Evolutionary conservation across 352 stramenopile genomes (phyloP).

Genomic region (Globisporangium solare): DNA sequence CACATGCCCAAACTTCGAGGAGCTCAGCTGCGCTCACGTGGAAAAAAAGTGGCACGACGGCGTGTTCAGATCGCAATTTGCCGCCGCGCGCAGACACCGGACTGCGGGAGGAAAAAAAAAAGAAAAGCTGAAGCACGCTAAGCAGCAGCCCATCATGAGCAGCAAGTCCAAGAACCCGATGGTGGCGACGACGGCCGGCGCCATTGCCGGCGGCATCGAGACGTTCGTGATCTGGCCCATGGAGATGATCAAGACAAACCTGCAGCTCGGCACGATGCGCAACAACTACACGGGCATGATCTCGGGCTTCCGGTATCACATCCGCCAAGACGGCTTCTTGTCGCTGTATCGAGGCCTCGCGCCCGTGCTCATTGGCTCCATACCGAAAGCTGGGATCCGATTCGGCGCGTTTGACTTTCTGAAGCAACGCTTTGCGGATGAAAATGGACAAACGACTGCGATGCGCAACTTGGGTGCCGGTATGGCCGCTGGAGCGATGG

Average conservation of each 20-base stretch:
- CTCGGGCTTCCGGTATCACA: slow-evolving; percentile 66
- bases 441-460: slow-evolving; percentile 88
- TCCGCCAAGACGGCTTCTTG: slow-evolving; percentile 52
- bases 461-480: slow-evolving; percentile 91
- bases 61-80: neutral
- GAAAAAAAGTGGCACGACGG: too few species aligned
- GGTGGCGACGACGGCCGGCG: slow-evolving; percentile 76
- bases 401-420: slow-evolving; percentile 94
- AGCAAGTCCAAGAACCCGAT: slow-evolving; percentile 77
- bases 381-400: slow-evolving; percentile 96
- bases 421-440: slow-evolving; percentile 78
- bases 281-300: slow-evolving; percentile 72
- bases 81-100: slow-evolving; percentile 3
- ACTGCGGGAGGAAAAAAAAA: too few species aligned
- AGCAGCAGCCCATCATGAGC: too few species aligned
- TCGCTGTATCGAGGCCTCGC: slow-evolving; percentile 93
- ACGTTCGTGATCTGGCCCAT: slow-evolving; percentile 89
- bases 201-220: slow-evolving; percentile 87
- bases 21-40: too few species aligned
- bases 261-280: slow-evolving; percentile 86
- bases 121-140: too few species aligned
- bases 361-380: slow-evolving; percentile 92
- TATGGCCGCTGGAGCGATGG: slow-evolving; percentile 89
- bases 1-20: too few species aligned
- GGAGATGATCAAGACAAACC: slow-evolving; percentile 95